These are phyloP conservation scores for Wickerhamomyces sp. DNA, from an alignment of 1,139 yeast species.

Conservation along the genomic window DNA sequence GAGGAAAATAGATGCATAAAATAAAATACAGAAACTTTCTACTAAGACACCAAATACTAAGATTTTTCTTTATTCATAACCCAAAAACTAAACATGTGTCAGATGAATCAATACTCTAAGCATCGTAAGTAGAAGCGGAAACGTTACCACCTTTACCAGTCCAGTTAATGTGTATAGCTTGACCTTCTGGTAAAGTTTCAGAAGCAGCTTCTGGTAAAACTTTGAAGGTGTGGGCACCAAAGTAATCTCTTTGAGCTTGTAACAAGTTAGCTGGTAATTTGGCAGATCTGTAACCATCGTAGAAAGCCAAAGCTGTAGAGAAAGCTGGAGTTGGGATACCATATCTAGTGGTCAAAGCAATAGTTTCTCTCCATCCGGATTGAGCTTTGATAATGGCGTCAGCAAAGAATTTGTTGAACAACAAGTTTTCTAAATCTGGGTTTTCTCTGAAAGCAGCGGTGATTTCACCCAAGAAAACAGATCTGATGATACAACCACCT, in stretches of 20 bases:
- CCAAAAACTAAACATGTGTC: background rate
- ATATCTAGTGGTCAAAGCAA: slow-evolving; percentile 69
- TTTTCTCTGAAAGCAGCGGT: slow-evolving; percentile 92
- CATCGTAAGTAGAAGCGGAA: slow-evolving; percentile 91
- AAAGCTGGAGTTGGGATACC: slow-evolving; percentile 99
- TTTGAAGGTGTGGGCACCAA: slow-evolving; percentile 99
- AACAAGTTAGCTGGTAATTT: slow-evolving; percentile 95
- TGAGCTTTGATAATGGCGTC: slow-evolving; percentile 92
- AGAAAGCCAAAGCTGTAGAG: slow-evolving; percentile 94
- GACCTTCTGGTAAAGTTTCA: slow-evolving; percentile 69
- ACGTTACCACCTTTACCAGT: slow-evolving; percentile 98
- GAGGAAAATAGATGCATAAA: background rate
- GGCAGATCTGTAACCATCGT: slow-evolving; percentile 97
- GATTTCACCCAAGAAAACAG: slow-evolving; percentile 96
- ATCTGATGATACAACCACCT: slow-evolving; percentile 99
- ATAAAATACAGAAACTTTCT: background rate
- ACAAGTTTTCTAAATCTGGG: slow-evolving; percentile 91
- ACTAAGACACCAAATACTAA: background rate
- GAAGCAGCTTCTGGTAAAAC: slow-evolving; percentile 85
- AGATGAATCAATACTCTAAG: slow-evolving; percentile 39
- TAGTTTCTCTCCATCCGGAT: slow-evolving; percentile 89
- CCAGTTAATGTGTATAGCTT: slow-evolving; percentile 97
- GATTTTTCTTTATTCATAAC: background rate
- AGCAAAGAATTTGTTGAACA: slow-evolving; percentile 93
- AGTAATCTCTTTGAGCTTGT: slow-evolving; percentile 99